phyloP scores from a whole-genome alignment of 1,284 basidiomycete genomes.

The Phlebopus sp. region DNA sequence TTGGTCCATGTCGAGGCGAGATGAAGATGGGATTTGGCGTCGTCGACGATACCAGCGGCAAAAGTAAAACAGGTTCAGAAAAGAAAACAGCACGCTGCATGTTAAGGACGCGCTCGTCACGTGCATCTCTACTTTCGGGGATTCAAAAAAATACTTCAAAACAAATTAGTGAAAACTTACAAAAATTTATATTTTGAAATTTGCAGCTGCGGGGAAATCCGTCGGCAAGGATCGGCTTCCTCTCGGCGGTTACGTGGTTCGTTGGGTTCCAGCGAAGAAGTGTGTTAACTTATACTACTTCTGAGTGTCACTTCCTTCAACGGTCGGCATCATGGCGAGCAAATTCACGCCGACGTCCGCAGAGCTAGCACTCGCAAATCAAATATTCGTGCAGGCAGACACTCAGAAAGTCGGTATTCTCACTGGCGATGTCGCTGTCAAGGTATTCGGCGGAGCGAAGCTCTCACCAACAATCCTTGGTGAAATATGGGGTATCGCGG shows the following conservation, averaged over 20 bases:
- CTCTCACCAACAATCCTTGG: constrained; percentile 78
- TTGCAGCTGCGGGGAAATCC: not conserved
- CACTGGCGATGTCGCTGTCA: constrained; percentile 83
- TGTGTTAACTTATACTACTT: constrained; percentile 19
- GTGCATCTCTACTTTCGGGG: constrained; percentile 14
- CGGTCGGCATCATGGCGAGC: constrained; percentile 47
- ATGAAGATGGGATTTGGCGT: not conserved
- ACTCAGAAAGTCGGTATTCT: constrained; percentile 77
- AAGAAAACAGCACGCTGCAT: not conserved
- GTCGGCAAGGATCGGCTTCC: not conserved
- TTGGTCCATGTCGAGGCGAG: constrained; percentile 59
- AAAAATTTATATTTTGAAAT: too few relatives aligned
- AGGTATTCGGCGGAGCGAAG: constrained; percentile 76
- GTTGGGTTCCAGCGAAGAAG: constrained; percentile 8
- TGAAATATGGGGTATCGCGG: constrained; percentile 92
- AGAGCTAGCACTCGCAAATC: constrained; percentile 65
- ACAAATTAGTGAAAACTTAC: not conserved
- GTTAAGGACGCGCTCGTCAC: constrained; percentile 26
- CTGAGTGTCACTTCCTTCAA: constrained; percentile 1
- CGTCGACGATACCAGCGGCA: not conserved
- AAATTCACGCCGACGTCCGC: constrained; percentile 62
- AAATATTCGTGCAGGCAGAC: constrained; percentile 69
- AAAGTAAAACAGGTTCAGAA: constrained; percentile 5
- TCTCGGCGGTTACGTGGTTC: not conserved
- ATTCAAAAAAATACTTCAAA: not conserved